Evolutionary conservation across 2,329 filamentous ascomycete genomes (phyloP), one percentile per base, ranked within the genome.

Genomic region (Ophiostoma piceae): DNA sequence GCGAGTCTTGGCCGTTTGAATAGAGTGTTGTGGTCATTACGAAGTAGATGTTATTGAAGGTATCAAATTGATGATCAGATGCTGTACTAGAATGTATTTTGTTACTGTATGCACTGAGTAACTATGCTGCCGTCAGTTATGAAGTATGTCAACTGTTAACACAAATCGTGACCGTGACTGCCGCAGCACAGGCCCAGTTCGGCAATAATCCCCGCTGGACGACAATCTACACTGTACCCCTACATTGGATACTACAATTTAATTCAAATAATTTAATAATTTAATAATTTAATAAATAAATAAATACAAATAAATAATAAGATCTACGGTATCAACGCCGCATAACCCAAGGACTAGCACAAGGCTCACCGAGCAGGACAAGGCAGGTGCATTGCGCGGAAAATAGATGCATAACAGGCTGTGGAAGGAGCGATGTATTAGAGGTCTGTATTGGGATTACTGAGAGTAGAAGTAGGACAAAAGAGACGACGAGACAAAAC

Each of bases 131-230:
- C 26, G 26, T 29, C 26, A 29, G 26, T 29, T 29, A 29, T 29
- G 26, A 29, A 29, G 26, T 29, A 35, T 35, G 35, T 35, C 35
- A 35, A 35, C 35, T 8, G 8, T 35, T 8, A 35, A 35, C 26
- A 29, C 26, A 35, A 19, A 32, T 26, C 14, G 16, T 12, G 6
- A 62, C 26, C 26, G 26, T 62, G 57, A 62, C 57, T 62, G 57
- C 57, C 57, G 57, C 26, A 62, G 57, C 57, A 62, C 57, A 57
- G 57, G 57, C 57, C 57, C 57, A 62, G 22, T 62, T 62, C 57
- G 26, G 57, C 57, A 62, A 32, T 62, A 62, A 62, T 62, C 57
- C 57, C 57, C 57, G 57, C 57, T 62, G 57, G 57, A 62, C 19
- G 19, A 54, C 12, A 14, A 14, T 43, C 14, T 41, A 12, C 39